A percentile compares a stretch with the other conserved stretches of the same genome.
These are phyloP conservation scores for Penicillium fimorum DNA, from an alignment of 495 filamentous ascomycete genomes.

Conservation along the genomic window DNA sequence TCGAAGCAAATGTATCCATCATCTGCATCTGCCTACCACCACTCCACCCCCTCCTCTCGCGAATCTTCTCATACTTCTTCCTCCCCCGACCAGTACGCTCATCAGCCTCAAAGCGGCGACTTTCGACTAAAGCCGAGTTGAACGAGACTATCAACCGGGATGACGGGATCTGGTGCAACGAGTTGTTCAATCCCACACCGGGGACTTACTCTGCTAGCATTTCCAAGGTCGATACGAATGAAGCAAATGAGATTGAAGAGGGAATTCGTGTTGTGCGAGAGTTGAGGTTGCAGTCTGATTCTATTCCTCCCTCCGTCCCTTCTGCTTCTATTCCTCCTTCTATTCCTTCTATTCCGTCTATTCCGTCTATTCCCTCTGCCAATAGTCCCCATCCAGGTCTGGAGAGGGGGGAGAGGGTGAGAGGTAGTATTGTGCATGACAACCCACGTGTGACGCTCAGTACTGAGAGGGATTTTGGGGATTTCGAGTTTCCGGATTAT, in stretches of 20 bases:
- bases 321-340: neutral
- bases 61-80: constrained; percentile 58
- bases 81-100: constrained; percentile 20
- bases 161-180: constrained; percentile 25
- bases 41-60: constrained; percentile 72
- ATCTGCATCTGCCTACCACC: constrained; percentile 81
- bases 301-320: neutral
- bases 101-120: constrained; percentile 14
- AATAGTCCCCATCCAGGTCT: constrained; percentile 6
- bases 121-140: constrained; percentile 9
- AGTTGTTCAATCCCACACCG: constrained; percentile 19
- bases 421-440: neutral
- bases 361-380: neutral
- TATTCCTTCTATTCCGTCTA: neutral
- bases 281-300: constrained; percentile 27
- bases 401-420: constrained; percentile 13
- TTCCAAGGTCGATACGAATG: constrained; percentile 10
- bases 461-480: constrained; percentile 30
- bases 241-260: constrained; percentile 12
- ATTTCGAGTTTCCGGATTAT: constrained; percentile 33
- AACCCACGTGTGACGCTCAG: constrained; percentile 3
- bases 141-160: constrained; percentile 10
- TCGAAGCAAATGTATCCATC: constrained; percentile 80
- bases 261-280: constrained; percentile 38
- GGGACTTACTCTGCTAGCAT: constrained; percentile 32